Evolutionary conservation across 176 grass and related monocot species (phyloP).

Genomic region (Avena atlantica): DNA sequence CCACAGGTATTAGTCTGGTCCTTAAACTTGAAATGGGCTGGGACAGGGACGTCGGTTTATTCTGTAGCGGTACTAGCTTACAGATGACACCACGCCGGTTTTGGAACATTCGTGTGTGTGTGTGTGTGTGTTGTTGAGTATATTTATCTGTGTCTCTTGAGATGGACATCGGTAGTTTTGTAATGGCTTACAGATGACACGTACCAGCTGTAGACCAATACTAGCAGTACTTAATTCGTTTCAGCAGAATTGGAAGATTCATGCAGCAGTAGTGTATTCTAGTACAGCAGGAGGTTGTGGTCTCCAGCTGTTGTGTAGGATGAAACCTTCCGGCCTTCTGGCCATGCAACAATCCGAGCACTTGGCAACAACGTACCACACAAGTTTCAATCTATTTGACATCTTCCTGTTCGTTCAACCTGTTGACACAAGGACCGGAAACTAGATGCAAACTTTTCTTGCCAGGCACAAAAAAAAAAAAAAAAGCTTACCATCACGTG

Average conservation of each 20-base stretch:
- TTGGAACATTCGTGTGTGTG: too few relatives aligned
- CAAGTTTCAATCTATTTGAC: background rate
- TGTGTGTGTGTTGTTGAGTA: too few relatives aligned
- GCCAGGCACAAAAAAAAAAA: background rate
- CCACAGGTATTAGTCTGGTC: too few relatives aligned
- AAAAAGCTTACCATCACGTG: slow-evolving; percentile 33
- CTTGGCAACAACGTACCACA: background rate
- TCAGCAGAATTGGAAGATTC: background rate
- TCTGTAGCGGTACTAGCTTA: background rate
- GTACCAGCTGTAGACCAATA: background rate
- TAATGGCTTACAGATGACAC: too few relatives aligned
- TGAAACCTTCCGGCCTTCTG: background rate
- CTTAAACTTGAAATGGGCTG: background rate
- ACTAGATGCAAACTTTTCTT: background rate
- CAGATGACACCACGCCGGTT: background rate
- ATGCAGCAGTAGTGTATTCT: background rate
- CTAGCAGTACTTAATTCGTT: too few relatives aligned
- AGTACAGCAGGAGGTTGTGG: background rate
- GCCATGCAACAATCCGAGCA: background rate
- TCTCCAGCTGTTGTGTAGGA: slow-evolving; percentile 26
- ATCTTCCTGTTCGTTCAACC: background rate
- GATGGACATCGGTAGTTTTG: too few relatives aligned
- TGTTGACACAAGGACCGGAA: slow-evolving; percentile 3
- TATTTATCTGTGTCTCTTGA: too few relatives aligned
- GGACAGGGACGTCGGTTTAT: background rate